Evolutionary conservation across 2,329 filamentous ascomycete genomes (phyloP).

Genomic region (Aureobasidium sp.): DNA sequence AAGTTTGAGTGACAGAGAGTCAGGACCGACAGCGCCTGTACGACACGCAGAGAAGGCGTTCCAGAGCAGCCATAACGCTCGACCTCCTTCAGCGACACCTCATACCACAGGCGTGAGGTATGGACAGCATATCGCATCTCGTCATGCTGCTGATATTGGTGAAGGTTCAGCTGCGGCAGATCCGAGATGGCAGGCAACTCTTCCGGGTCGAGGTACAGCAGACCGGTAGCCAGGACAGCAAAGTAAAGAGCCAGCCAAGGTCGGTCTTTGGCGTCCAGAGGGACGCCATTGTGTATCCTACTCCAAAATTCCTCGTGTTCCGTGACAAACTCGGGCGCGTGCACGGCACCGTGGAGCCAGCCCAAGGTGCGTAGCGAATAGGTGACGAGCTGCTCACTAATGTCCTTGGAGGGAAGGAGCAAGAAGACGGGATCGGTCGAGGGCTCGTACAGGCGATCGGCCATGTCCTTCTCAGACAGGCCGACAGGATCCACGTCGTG

Average conservation of each 20-base stretch:
- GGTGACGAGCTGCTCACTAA: constrained; percentile 4
- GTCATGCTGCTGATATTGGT: constrained; percentile 3
- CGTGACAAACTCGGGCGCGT: constrained; percentile 5
- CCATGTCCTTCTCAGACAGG: constrained; percentile 10
- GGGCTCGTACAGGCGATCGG: constrained; percentile 14
- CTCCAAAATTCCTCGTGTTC: constrained; percentile 16
- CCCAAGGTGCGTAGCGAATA: constrained; percentile 9
- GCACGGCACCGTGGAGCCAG: constrained; percentile 15
- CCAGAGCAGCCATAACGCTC: constrained; percentile 7
- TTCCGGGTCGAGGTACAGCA: constrained; percentile 12
- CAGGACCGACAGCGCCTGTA: constrained; percentile 14
- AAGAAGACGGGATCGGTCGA: constrained; percentile 14
- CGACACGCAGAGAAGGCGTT: not conserved
- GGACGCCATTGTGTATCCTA: constrained; percentile 5
- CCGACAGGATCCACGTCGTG: not conserved
- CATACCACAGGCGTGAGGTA: constrained; percentile 16
- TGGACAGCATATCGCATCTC: constrained; percentile 7
- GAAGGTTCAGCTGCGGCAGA: constrained; percentile 5
- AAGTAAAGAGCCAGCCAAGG: constrained; percentile 15
- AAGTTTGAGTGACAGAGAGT: constrained; percentile 15
- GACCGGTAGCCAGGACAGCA: constrained; percentile 6
- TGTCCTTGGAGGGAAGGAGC: constrained; percentile 11
- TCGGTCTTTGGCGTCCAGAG: not conserved
- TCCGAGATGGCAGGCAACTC: constrained; percentile 11
- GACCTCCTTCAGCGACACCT: constrained; percentile 12